Evolutionary conservation across 176 grass and related monocot genomes (phyloP).

Genomic region (Zoysia pacifica): DNA sequence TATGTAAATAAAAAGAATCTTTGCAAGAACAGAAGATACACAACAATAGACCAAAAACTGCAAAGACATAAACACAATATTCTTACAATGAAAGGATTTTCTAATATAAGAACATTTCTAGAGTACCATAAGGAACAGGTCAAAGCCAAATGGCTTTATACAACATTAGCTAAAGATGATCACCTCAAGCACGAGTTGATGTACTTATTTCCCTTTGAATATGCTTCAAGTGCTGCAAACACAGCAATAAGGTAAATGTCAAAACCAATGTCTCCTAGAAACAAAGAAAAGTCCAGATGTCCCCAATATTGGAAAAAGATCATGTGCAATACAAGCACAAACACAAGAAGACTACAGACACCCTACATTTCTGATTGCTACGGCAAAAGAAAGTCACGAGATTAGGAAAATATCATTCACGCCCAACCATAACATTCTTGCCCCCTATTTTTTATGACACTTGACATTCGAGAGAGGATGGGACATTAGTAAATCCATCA

Average conservation of each 20-base stretch:
- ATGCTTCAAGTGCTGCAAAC: slow-evolving; percentile 77
- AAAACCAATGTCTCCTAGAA: slow-evolving; percentile 6
- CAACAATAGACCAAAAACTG: not conserved
- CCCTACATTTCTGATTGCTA: not conserved
- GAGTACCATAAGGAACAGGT: not conserved
- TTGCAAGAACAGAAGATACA: slow-evolving; percentile 9
- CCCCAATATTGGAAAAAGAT: not conserved
- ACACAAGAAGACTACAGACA: not conserved
- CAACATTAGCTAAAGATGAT: slow-evolving; percentile 28
- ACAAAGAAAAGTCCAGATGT: not conserved
- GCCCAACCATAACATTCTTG: too few relatives aligned
- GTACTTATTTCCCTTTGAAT: slow-evolving; percentile 92
- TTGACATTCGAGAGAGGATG: too few relatives aligned
- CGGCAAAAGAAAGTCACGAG: not conserved
- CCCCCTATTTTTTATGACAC: too few relatives aligned
- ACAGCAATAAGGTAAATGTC: not conserved
- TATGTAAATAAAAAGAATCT: not conserved
- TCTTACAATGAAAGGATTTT: not conserved
- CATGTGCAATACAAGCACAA: not conserved
- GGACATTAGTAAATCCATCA: too few relatives aligned
- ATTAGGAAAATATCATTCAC: not conserved
- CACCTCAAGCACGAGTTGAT: slow-evolving; percentile 96
- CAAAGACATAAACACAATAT: slow-evolving; percentile 20
- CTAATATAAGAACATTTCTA: not conserved
- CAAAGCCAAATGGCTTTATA: not conserved